Evolutionary conservation across 2,329 filamentous ascomycete species (phyloP).

Genomic region (Exophiala sp.): DNA sequence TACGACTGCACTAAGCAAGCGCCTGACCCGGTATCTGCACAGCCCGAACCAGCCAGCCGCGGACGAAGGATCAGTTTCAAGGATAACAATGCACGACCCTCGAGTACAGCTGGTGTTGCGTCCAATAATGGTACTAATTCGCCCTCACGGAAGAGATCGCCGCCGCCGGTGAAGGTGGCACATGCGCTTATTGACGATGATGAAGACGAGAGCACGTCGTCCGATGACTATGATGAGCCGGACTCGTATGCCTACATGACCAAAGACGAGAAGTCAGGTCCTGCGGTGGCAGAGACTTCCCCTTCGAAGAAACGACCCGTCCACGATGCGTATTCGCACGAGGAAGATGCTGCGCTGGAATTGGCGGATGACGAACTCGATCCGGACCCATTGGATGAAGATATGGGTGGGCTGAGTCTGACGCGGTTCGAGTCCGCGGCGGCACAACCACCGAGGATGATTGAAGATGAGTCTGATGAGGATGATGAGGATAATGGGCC

Average conservation of each 20-base stretch:
- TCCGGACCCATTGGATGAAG: constrained; percentile 2
- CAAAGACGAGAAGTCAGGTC: background rate
- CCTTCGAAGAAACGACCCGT: constrained; percentile 1
- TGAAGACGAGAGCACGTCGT: constrained; percentile 11
- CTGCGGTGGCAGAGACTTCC: background rate
- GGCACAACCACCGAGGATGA: constrained; percentile 19
- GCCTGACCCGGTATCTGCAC: background rate
- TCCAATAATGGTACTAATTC: constrained; percentile 10
- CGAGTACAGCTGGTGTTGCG: constrained; percentile 8
- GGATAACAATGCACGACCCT: constrained; percentile 22
- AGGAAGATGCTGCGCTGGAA: constrained; percentile 21
- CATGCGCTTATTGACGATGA: constrained; percentile 5
- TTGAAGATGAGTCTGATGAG: constrained; percentile 12
- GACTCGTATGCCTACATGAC: constrained; percentile 1
- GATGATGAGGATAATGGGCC: constrained; percentile 15
- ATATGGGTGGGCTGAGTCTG: constrained; percentile 17
- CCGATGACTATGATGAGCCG: constrained; percentile 23
- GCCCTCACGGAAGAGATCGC: constrained; percentile 15
- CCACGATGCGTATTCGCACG: constrained; percentile 20
- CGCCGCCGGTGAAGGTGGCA: constrained; percentile 4
- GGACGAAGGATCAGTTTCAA: constrained; percentile 22
- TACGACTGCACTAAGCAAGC: background rate
- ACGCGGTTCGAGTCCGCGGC: constrained; percentile 21
- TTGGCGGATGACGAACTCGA: constrained; percentile 19
- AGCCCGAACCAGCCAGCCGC: constrained; percentile 1